phyloP scores from a whole-genome alignment of 805 yeast species.

The Metschnikowia corniflorae region DNA sequence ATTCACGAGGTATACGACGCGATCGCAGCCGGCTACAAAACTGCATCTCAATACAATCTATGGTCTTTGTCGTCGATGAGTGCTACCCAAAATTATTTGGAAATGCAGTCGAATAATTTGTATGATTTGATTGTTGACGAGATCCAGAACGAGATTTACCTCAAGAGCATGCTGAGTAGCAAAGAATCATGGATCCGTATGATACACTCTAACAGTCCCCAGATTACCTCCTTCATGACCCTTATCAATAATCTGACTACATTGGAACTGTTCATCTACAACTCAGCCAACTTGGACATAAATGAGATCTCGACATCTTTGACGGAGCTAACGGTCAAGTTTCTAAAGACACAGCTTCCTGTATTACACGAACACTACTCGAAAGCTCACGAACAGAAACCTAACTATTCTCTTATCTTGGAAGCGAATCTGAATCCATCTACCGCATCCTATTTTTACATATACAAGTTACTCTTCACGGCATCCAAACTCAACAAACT shows the following conservation, averaged over 20 bases:
- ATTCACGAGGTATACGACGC: slow-evolving; percentile 63
- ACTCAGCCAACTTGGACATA: slow-evolving; percentile 56
- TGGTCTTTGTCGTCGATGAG: slow-evolving; percentile 57
- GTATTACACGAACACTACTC: slow-evolving; percentile 23
- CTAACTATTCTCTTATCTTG: slow-evolving; percentile 30
- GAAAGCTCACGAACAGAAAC: slow-evolving; percentile 13
- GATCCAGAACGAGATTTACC: slow-evolving; percentile 62
- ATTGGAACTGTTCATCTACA: slow-evolving; percentile 53
- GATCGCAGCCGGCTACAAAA: slow-evolving; percentile 39
- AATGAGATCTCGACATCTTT: slow-evolving; percentile 43
- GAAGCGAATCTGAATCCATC: slow-evolving; percentile 27
- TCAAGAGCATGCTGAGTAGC: slow-evolving; percentile 31
- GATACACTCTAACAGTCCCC: slow-evolving; percentile 29
- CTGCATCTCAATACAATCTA: slow-evolving; percentile 49
- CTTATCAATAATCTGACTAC: slow-evolving; percentile 33
- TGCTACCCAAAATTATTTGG: slow-evolving; percentile 49
- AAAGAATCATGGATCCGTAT: slow-evolving; percentile 16
- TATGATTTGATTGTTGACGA: slow-evolving; percentile 78
- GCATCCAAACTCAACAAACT: slow-evolving; percentile 60
- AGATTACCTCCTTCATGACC: slow-evolving; percentile 32
- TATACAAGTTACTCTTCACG: slow-evolving; percentile 51
- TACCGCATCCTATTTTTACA: slow-evolving; percentile 50
- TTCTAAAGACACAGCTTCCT: slow-evolving; percentile 28
- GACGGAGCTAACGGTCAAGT: slow-evolving; percentile 28
- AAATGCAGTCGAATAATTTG: slow-evolving; percentile 54